Percentiles rank a stretch among this genome's conserved stretches.
Evolutionary conservation across 306 rosid genomes (phyloP).

Genomic region (Pueraria montana): DNA sequence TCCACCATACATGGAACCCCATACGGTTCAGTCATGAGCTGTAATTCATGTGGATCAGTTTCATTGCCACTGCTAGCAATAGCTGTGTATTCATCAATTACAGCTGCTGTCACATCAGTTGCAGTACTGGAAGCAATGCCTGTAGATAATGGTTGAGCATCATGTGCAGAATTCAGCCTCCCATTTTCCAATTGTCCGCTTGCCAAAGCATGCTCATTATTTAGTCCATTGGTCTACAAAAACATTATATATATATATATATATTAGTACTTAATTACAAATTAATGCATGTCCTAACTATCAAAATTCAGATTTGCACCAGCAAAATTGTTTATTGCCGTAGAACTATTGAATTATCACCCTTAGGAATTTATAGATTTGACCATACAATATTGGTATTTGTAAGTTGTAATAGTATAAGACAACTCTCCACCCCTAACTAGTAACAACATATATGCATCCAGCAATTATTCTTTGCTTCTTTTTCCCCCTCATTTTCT

Average conservation of each 20-base stretch:
- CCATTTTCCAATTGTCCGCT: conserved; percentile 72
- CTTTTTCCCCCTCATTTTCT: neutral
- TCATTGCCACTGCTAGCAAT: conserved; percentile 60
- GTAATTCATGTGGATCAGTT: conserved; percentile 65
- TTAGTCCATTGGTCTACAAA: conserved; percentile 64
- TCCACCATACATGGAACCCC: conserved; percentile 96
- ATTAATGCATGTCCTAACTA: conserved; percentile 15
- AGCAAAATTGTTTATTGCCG: conserved; percentile 14
- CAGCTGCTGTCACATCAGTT: conserved; percentile 44
- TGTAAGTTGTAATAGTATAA: neutral
- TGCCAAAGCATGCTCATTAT: conserved; percentile 55
- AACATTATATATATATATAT: neutral
- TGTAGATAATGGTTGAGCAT: conserved; percentile 58
- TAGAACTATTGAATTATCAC: neutral
- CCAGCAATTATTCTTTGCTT: neutral
- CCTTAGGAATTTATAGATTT: conserved; percentile 20
- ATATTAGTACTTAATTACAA: neutral
- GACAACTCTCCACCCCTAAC: conserved; percentile 12
- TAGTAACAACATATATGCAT: neutral
- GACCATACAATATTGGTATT: neutral
- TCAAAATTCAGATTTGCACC: conserved; percentile 23
- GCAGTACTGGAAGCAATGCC: conserved; percentile 54
- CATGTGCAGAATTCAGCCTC: conserved; percentile 60
- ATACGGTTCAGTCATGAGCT: conserved; percentile 70
- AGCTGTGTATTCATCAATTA: conserved; percentile 60